phyloP scores from a whole-genome alignment of 352 stramenopile genomes.

The Phytopythium kandeliae region DNA sequence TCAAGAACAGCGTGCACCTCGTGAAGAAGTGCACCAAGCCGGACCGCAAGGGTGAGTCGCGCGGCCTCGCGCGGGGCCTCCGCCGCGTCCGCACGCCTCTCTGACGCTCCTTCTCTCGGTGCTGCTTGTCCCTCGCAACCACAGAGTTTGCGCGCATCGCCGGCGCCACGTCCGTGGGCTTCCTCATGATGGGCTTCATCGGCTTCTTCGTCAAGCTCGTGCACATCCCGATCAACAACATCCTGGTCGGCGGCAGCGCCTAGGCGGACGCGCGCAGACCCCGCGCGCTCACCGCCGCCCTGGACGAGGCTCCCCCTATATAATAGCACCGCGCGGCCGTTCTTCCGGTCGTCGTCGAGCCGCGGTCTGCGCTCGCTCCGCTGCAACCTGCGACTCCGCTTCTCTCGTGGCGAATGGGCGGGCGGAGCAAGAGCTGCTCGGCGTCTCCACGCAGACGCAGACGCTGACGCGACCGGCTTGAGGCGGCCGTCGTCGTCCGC shows the following conservation, averaged over 20 bases:
- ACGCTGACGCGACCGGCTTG: background rate
- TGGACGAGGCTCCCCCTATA: background rate
- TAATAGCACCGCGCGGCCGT: background rate
- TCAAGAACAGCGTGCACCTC: constrained; percentile 96
- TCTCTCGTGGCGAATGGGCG: background rate
- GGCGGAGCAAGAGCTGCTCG: background rate
- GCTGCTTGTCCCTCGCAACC: background rate
- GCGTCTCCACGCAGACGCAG: too few relatives aligned
- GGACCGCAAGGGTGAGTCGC: constrained; percentile 92
- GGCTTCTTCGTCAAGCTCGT: constrained; percentile 99
- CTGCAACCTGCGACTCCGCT: too few relatives aligned
- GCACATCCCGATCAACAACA: constrained; percentile 99
- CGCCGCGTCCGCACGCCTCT: too few relatives aligned
- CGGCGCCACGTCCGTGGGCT: constrained; percentile 93
- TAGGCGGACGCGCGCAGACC: constrained; percentile 23
- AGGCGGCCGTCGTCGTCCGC: background rate
- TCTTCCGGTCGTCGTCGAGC: background rate
- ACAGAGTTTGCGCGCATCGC: constrained; percentile 95
- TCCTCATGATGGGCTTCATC: constrained; percentile 99
- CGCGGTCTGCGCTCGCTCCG: background rate
- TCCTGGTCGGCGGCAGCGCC: constrained; percentile 91
- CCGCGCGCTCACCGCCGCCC: background rate
- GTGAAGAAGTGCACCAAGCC: constrained; percentile 99
- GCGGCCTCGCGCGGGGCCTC: too few relatives aligned
- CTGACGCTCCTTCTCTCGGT: background rate